phyloP scores from a whole-genome alignment of 345 rosid species.

The Hevea brasiliensis region DNA sequence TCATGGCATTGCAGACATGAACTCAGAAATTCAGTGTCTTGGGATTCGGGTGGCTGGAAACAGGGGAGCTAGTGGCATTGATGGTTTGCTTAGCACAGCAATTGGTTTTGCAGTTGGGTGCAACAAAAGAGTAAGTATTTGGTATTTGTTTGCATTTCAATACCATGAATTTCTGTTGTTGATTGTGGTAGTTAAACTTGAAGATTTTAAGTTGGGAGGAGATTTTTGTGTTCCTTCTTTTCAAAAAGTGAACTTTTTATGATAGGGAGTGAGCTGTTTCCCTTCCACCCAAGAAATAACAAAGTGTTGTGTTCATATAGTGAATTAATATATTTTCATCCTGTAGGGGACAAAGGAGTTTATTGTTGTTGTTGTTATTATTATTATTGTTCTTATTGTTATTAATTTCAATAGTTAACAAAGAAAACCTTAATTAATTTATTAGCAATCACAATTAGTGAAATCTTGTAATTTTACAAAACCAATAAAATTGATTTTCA shows the following conservation, averaged over 20 bases:
- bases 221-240: background rate
- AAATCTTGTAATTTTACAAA: background rate
- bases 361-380: too few species aligned
- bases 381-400: too few species aligned
- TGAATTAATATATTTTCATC: background rate
- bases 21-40: slow-evolving; percentile 49
- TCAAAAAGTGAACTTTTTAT: background rate
- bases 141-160: background rate
- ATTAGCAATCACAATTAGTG: background rate
- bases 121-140: slow-evolving; percentile 63
- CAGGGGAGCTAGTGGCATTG: slow-evolving; percentile 99
- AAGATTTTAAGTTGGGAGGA: background rate
- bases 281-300: too few species aligned
- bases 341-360: background rate
- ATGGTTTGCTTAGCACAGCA: slow-evolving; percentile 92
- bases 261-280: too few species aligned
- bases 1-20: slow-evolving; percentile 36
- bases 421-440: background rate
- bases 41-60: slow-evolving; percentile 79
- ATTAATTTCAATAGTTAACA: background rate
- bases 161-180: background rate
- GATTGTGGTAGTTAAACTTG: background rate
- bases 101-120: slow-evolving; percentile 89
- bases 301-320: too few species aligned
- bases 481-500: background rate